phyloP scores from a whole-genome alignment of 805 yeast species.

The Torulaspora maleeae region DNA sequence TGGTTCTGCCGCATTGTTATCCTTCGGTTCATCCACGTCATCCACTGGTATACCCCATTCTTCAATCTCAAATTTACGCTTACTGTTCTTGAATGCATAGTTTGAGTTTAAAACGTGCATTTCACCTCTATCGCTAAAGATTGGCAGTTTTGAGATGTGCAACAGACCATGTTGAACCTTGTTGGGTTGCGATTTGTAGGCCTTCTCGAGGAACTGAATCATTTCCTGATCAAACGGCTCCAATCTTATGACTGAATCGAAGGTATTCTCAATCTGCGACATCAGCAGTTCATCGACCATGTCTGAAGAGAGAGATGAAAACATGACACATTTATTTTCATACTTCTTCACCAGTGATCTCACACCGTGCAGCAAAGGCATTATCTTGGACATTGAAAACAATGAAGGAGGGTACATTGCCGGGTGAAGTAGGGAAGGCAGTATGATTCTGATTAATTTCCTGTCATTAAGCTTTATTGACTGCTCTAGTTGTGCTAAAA shows the following conservation, averaged over 20 bases:
- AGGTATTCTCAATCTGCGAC: slow-evolving; percentile 51
- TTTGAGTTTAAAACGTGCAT: slow-evolving; percentile 75
- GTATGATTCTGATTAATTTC: slow-evolving; percentile 56
- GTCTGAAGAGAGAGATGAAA: slow-evolving; percentile 58
- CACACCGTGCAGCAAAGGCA: slow-evolving; percentile 60
- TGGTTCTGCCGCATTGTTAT: background rate
- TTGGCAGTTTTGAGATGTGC: slow-evolving; percentile 68
- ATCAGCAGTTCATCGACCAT: slow-evolving; percentile 50
- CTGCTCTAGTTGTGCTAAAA: slow-evolving; percentile 42
- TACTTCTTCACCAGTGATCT: slow-evolving; percentile 49
- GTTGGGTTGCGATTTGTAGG: slow-evolving; percentile 57
- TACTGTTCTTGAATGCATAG: slow-evolving; percentile 80
- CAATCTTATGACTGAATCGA: slow-evolving; percentile 66
- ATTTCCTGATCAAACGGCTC: slow-evolving; percentile 79
- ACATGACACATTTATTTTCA: slow-evolving; percentile 44
- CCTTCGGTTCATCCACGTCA: slow-evolving; percentile 48
- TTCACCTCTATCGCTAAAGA: slow-evolving; percentile 61
- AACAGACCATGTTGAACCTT: slow-evolving; percentile 83
- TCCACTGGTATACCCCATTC: slow-evolving; percentile 98
- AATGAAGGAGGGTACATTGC: slow-evolving; percentile 55
- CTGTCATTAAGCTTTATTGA: slow-evolving; percentile 41
- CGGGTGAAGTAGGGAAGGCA: slow-evolving; percentile 81
- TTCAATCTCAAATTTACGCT: slow-evolving; percentile 77
- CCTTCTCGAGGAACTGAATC: slow-evolving; percentile 58
- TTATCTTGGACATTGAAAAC: slow-evolving; percentile 43